These are phyloP conservation scores for Symbiodinium pilosum DNA, from an alignment of 73 alveolate genomes.

Conservation along the genomic window DNA sequence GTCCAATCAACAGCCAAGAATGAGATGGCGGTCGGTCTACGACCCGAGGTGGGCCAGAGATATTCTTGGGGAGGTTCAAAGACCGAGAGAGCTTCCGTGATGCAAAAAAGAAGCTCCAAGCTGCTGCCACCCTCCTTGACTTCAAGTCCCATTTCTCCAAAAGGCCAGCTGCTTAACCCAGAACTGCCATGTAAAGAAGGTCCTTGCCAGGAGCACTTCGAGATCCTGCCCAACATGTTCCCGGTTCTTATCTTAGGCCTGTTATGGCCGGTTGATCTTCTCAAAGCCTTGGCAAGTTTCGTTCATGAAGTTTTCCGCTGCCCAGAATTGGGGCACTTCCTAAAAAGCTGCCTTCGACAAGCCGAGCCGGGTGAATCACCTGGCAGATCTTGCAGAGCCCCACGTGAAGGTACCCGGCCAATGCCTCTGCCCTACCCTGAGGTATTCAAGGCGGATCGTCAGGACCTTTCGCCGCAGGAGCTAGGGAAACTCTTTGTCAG, in stretches of 20 bases:
- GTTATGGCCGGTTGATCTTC: not conserved
- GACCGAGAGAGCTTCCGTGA: not conserved
- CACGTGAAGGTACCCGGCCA: not conserved
- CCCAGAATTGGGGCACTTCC: not conserved
- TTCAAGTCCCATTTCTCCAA: not conserved
- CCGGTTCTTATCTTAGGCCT: not conserved
- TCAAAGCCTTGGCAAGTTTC: no score
- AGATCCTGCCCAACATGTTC: not conserved
- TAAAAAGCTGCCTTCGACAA: not conserved
- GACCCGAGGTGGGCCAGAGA: slow-evolving; percentile 33
- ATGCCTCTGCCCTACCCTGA: not conserved
- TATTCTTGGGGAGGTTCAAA: not conserved
- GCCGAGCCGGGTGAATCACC: not conserved
- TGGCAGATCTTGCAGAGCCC: not conserved
- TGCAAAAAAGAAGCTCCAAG: not conserved
- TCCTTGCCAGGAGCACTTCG: not conserved
- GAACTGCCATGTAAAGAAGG: no score
- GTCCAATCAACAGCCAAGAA: not conserved
- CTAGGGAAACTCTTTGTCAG: not conserved
- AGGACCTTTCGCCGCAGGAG: not conserved
- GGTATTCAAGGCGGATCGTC: not conserved
- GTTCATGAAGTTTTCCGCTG: not conserved
- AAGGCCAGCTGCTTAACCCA: not conserved
- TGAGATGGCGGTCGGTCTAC: not conserved
- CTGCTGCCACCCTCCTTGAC: not conserved